Evolutionary conservation across 2,329 filamentous ascomycete genomes (phyloP).

Genomic region (Cadophora sp.): DNA sequence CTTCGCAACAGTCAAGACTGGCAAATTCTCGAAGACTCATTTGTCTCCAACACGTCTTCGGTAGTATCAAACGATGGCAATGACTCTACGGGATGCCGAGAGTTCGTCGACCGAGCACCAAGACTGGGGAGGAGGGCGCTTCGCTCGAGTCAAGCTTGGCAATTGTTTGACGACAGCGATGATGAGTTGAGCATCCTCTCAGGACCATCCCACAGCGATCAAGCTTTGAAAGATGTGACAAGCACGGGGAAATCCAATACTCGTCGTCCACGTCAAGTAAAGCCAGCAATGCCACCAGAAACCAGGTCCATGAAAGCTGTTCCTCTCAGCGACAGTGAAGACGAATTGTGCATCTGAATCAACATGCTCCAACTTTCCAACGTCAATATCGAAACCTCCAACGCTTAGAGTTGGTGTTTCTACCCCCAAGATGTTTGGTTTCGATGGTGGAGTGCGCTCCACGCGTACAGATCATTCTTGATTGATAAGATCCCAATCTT

Average conservation of each 20-base stretch:
- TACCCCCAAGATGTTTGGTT: neutral
- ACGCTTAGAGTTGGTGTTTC: neutral
- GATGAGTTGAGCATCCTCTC: constrained; percentile 43
- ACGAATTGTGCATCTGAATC: constrained; percentile 44
- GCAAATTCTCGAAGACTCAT: constrained; percentile 30
- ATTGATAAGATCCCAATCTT: neutral
- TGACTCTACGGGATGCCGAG: constrained; percentile 20
- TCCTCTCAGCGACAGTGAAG: constrained; percentile 40
- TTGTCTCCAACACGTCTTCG: constrained; percentile 23
- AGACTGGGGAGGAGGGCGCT: constrained; percentile 31
- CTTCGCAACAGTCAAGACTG: constrained; percentile 24
- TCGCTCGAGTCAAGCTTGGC: constrained; percentile 33
- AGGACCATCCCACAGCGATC: constrained; percentile 30
- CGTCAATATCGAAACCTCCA: neutral
- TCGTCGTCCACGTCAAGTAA: constrained; percentile 20
- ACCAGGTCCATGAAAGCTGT: constrained; percentile 7
- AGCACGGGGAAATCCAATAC: constrained; percentile 21
- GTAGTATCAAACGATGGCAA: constrained; percentile 12
- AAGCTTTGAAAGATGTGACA: constrained; percentile 31
- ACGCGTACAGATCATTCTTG: constrained; percentile 1
- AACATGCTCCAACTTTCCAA: neutral
- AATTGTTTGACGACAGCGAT: constrained; percentile 42
- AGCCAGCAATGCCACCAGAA: constrained; percentile 3
- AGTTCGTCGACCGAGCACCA: constrained; percentile 32
- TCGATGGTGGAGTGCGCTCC: neutral